Evolutionary conservation across 352 stramenopile species (phyloP).

Genomic region (Halophytophthora batemanensis): DNA sequence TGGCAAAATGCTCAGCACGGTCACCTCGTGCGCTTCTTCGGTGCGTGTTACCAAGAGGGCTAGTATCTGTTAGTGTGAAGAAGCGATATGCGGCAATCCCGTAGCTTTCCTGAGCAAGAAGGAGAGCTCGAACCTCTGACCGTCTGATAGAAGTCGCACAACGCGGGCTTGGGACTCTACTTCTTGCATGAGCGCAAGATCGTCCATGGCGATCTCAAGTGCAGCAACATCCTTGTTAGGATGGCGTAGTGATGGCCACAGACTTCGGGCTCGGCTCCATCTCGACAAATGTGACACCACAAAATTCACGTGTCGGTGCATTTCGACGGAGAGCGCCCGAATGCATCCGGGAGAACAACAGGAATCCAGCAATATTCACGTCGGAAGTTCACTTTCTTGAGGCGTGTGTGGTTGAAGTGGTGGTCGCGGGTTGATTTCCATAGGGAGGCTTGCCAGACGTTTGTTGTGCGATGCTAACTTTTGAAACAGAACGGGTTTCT

Average conservation of each 20-base stretch:
- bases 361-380: slow-evolving; percentile 11
- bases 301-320: neutral
- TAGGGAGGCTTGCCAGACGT: neutral
- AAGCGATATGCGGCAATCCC: slow-evolving; percentile 22
- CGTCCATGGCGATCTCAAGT: slow-evolving; percentile 64
- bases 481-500: no score
- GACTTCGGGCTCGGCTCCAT: slow-evolving; percentile 27
- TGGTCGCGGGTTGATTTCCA: slow-evolving; percentile 4
- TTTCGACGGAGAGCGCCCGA: slow-evolving; percentile 28
- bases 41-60: slow-evolving; percentile 15
- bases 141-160: slow-evolving; percentile 29
- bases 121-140: neutral
- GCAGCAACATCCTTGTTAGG: slow-evolving; percentile 40
- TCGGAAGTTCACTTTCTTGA: slow-evolving; percentile 53
- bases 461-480: no score
- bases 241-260: slow-evolving; percentile 23
- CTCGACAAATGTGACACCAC: slow-evolving; percentile 1
- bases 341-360: slow-evolving; percentile 9
- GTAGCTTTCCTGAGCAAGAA: slow-evolving; percentile 16
- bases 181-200: slow-evolving; percentile 37
- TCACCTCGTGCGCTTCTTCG: slow-evolving; percentile 83
- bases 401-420: slow-evolving; percentile 45
- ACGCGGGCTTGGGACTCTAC: slow-evolving; percentile 28
- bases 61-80: slow-evolving; percentile 26
- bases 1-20: slow-evolving; percentile 88